phyloP scores from a whole-genome alignment of 2,329 filamentous ascomycete species.

The Penicillium hordei region DNA sequence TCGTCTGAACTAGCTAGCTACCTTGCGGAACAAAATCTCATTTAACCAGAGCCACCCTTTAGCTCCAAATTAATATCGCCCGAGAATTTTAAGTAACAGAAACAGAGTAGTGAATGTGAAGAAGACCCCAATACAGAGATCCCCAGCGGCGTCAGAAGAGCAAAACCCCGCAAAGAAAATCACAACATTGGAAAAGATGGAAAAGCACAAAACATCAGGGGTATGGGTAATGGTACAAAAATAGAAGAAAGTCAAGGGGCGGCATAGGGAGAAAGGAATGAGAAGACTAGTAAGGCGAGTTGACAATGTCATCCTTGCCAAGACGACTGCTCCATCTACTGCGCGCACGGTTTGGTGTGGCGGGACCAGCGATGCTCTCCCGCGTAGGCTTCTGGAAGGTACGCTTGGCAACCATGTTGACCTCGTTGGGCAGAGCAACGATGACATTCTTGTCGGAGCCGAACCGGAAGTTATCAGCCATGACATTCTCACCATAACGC shows the following conservation, averaged over 20 bases:
- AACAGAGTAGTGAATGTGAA: not conserved
- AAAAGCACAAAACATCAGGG: conserved; percentile 23
- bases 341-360: conserved; percentile 46
- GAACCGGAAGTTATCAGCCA: conserved; percentile 98
- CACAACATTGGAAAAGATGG: conserved; percentile 2
- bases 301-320: conserved; percentile 78
- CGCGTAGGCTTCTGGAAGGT: conserved; percentile 83
- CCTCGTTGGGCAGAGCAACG: conserved; percentile 92
- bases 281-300: conserved; percentile 59
- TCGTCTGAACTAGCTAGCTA: conserved; percentile 4
- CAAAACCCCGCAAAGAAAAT: conserved; percentile 1
- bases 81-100: not conserved
- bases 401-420: conserved; percentile 92
- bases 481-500: conserved; percentile 90
- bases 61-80: not conserved
- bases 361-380: conserved; percentile 77
- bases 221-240: conserved; percentile 31
- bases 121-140: not conserved
- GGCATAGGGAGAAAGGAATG: not conserved
- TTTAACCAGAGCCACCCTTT: not conserved
- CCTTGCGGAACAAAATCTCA: not conserved
- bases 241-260: conserved; percentile 12
- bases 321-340: conserved; percentile 49
- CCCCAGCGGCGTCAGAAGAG: not conserved
- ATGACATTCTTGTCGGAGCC: conserved; percentile 98